Evolutionary conservation across 352 stramenopile species (phyloP), one percentile per base, ranked within the genome.

Genomic region (Globisporangium carolinianum): DNA sequence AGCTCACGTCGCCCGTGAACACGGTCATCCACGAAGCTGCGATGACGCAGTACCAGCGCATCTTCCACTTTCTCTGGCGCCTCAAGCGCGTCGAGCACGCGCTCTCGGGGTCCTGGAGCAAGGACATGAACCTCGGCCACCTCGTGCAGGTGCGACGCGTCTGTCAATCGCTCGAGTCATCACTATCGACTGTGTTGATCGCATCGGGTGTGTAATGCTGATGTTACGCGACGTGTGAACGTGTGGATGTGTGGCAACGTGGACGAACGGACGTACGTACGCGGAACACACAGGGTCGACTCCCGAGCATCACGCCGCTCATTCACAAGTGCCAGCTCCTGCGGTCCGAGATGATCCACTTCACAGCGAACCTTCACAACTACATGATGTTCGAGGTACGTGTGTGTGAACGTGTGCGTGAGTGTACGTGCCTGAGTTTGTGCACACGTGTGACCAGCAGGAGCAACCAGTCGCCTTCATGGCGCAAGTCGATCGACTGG

Each of bases 351-450:
- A 99, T 99, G 97, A 95, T 98, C 57, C 95, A 99, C 67, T 98
- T 99, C 68, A 95, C 93, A 24, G 92, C 90, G 45, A 99, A 98
- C 60, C 81, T 99, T 24, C 92, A 98, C 66, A 98, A 95, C 65
- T 99, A 99, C 68, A 91, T 99, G 66, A 98, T 99, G 95, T 99
- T 99, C 73, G 96, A 99, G 83, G 76, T 87, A 48, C 42, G 51
- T 24, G 24, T 32, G 24, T 32, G 24, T 24, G 24, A 24, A 14
- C 11, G 10, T 8, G 12, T 39, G 41, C 12, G 41, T n/a, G 47
- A 36, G 7, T 37, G 47, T 15, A 32, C 24, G 24, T 32, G 24
- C 2, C 24, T 32, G 24, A 32, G 24, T 32, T 32, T 32, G 24
- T 32, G 24, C 2, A 32, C 24, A 32, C 3, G 24, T 32, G 24